phyloP scores from a whole-genome alignment of 108 stramenopile species.

The Cyclotella choctawhatcheeana region DNA sequence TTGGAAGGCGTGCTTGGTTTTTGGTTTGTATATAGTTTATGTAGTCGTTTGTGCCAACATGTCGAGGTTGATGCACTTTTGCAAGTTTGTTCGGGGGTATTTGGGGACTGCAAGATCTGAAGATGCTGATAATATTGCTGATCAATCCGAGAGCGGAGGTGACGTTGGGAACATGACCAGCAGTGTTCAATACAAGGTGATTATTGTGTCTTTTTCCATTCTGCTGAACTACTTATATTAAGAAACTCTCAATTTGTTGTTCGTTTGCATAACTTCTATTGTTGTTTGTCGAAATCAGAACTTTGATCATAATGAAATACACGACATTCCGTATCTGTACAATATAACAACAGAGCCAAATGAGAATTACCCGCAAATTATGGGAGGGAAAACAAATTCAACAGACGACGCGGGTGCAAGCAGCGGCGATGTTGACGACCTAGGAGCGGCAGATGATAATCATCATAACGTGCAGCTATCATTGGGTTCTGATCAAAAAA shows the following conservation, averaged over 20 bases:
- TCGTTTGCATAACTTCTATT: not conserved
- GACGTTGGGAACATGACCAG: not conserved
- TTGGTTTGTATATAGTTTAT: constrained; percentile 74
- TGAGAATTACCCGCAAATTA: constrained; percentile 8
- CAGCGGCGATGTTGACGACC: too few relatives aligned
- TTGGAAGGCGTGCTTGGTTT: constrained; percentile 60
- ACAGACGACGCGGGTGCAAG: not conserved
- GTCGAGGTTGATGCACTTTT: constrained; percentile 16
- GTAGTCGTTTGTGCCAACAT: constrained; percentile 73
- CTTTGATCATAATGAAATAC: constrained; percentile 34
- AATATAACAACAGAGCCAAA: constrained; percentile 38
- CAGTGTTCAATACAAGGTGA: constrained; percentile 33
- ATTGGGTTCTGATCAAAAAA: not conserved
- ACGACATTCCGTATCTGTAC: constrained; percentile 37
- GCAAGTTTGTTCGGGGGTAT: not conserved
- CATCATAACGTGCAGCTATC: not conserved
- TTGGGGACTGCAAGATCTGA: constrained; percentile 24
- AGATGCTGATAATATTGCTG: not conserved
- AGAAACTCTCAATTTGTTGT: too few relatives aligned
- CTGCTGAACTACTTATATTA: too few relatives aligned
- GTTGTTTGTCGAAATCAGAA: constrained; percentile 3
- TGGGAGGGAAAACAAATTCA: not conserved
- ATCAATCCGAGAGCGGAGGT: not conserved
- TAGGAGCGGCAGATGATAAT: not conserved
- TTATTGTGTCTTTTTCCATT: too few relatives aligned